Percentiles rank a stretch among this genome's conserved stretches.
These are phyloP conservation scores for Azolla pinnata DNA, from an alignment of 75 land plant species.

Conservation along the genomic window DNA sequence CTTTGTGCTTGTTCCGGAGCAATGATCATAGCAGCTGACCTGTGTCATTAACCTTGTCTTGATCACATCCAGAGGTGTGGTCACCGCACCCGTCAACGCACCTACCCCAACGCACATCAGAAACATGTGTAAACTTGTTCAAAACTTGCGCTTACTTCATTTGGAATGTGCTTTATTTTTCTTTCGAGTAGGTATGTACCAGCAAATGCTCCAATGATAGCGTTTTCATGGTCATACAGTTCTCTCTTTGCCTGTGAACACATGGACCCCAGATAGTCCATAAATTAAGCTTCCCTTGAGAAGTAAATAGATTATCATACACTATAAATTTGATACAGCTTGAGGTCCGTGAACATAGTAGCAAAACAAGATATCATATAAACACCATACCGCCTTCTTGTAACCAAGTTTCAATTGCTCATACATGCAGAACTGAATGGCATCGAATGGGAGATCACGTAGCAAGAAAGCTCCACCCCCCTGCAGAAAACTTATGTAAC, in stretches of 20 bases:
- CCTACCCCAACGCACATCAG: too few relatives aligned
- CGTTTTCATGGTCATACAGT: constrained; percentile 77
- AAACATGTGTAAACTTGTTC: too few relatives aligned
- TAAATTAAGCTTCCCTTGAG: too few relatives aligned
- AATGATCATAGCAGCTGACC: constrained; percentile 26
- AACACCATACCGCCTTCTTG: constrained; percentile 60
- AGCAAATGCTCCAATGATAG: constrained; percentile 82
- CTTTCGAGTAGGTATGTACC: constrained; percentile 52
- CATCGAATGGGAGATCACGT: constrained; percentile 97
- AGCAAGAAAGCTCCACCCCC: constrained; percentile 89
- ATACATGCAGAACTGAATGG: constrained; percentile 93
- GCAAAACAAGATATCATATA: too few relatives aligned
- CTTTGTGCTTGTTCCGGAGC: too few relatives aligned
- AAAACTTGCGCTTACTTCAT: too few relatives aligned
- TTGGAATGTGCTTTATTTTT: too few relatives aligned
- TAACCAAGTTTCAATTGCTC: constrained; percentile 87
- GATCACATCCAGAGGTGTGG: constrained; percentile 94
- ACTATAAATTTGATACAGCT: too few relatives aligned
- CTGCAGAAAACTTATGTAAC: constrained; percentile 24
- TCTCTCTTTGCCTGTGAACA: constrained; percentile 69
- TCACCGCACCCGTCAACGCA: constrained; percentile 91
- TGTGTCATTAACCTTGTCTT: constrained; percentile 95
- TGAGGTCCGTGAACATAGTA: neutral
- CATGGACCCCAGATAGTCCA: too few relatives aligned
- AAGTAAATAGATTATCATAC: too few relatives aligned